These are phyloP conservation scores for Mycena metata DNA, from an alignment of 768 basidiomycete species.

Conservation along the genomic window DNA sequence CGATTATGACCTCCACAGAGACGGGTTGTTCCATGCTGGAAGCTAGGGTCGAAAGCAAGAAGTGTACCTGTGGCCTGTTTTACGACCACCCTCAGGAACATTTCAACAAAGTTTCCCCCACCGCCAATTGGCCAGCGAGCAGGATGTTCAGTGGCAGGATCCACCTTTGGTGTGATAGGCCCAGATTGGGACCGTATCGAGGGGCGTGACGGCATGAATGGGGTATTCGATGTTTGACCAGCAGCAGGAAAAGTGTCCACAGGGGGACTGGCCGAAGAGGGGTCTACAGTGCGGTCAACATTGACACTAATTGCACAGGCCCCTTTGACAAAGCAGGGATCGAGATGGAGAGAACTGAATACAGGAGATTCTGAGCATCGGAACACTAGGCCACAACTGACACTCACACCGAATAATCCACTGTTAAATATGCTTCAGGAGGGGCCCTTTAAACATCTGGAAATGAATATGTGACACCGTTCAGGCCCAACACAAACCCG, in stretches of 20 bases:
- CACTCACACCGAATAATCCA: neutral
- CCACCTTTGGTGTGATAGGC: too few relatives aligned
- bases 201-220: too few relatives aligned
- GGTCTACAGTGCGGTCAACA: conserved; percentile 6
- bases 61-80: conserved; percentile 2
- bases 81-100: conserved; percentile 11
- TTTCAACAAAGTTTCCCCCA: conserved; percentile 19
- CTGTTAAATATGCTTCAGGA: neutral
- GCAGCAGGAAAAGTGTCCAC: too few relatives aligned
- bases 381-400: neutral
- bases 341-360: neutral
- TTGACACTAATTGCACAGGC: conserved; percentile 3
- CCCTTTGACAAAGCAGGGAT: neutral
- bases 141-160: neutral
- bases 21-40: conserved; percentile 16
- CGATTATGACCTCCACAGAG: conserved; percentile 14
- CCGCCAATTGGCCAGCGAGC: neutral
- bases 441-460: neutral
- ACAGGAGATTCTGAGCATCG: too few relatives aligned
- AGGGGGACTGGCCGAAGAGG: neutral
- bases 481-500: neutral
- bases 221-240: too few relatives aligned
- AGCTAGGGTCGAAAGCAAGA: neutral
- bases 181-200: too few relatives aligned
- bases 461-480: neutral